Conservation (phyloP, 2,329 filamentous ascomycete genomes). For the Talaromyces sp. region DNA sequence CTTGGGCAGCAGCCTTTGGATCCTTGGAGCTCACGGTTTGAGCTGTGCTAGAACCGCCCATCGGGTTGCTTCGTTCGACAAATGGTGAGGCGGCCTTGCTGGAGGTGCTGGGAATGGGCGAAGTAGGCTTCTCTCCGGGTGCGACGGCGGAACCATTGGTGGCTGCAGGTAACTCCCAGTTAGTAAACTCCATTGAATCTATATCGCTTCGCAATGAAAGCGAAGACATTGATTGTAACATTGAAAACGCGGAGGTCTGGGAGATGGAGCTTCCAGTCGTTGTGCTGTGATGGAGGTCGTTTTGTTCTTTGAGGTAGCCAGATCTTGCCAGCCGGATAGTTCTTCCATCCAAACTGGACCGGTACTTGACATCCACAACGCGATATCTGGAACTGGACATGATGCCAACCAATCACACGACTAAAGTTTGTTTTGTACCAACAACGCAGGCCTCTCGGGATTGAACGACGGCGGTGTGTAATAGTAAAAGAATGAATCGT, state of each 20-base stretch:
- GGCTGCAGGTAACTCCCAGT: slow-evolving; percentile 28
- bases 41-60: slow-evolving; percentile 50
- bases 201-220: slow-evolving; percentile 18
- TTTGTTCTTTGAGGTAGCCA: background rate
- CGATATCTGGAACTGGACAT: slow-evolving; percentile 17
- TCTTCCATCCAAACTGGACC: slow-evolving; percentile 12
- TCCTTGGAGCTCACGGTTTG: slow-evolving; percentile 64
- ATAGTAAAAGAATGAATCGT: background rate
- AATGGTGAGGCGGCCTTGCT: slow-evolving; percentile 54
- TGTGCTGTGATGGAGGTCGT: background rate
- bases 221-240: slow-evolving; percentile 13
- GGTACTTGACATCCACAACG: slow-evolving; percentile 15
- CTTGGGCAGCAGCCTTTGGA: slow-evolving; percentile 55
- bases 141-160: slow-evolving; percentile 22
- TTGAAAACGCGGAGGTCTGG: slow-evolving; percentile 2
- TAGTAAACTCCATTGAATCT: slow-evolving; percentile 25
- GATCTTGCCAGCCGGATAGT: slow-evolving; percentile 6
- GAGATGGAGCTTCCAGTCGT: slow-evolving; percentile 8
- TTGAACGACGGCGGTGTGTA: background rate
- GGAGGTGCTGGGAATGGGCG: slow-evolving; percentile 34
- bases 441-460: background rate
- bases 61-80: slow-evolving; percentile 57
- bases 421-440: slow-evolving; percentile 10
- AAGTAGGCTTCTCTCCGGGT: slow-evolving; percentile 14
- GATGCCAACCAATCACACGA: slow-evolving; percentile 10